Evolutionary conservation across 2,329 filamentous ascomycete genomes (phyloP), one percentile per base, ranked within the genome.

Genomic region (Myriosclerotinia curreyana): DNA sequence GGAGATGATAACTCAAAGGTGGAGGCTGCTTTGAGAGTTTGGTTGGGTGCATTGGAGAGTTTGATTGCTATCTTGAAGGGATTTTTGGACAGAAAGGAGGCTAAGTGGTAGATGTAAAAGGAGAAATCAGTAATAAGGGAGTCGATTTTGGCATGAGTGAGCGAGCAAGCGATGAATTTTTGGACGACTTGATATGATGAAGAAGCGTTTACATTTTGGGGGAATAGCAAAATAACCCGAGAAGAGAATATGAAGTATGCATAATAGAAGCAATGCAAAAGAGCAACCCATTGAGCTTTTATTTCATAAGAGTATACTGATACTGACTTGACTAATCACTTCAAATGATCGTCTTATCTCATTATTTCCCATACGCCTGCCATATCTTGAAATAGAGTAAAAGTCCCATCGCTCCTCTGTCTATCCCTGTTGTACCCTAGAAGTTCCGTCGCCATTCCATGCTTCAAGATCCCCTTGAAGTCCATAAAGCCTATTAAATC

Each of bases 31-130:
- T 77, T 97, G 72, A 79, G 82, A 71, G 79, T 80, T 68, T 97
- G 94, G 83, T 81, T 98, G 67, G 79, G 77, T n/a, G 86, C 89
- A 11, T 80, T 98, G 72, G 88, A 95, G 79, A 87, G 88, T 77
- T 83, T 89, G 71, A 87, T 97, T 56, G 79, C 71, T n/a, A 93
- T 96, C 71, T 79, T 98, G 74, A 86, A 88, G 75, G 76, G 76
- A 53, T 90, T 90, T 75, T 76, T 84, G 76, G 79, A 75, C 46
- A 79, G 75, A 64, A 82, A 82, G 74, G 82, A 85, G 67, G 72
- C 71, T 1, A 75, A 76, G 70, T 76, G 73, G 74, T 76, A 75
- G 68, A 67, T 65, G 25, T 28, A 22, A 11, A 38, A 15, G 34
- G n/a, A 51, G 8, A 56, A 40, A 54, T n/a, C 31, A 11, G 36